Conservation (phyloP, 2,329 filamentous ascomycete genomes). For the Ophidiomyces ophidiicola region DNA sequence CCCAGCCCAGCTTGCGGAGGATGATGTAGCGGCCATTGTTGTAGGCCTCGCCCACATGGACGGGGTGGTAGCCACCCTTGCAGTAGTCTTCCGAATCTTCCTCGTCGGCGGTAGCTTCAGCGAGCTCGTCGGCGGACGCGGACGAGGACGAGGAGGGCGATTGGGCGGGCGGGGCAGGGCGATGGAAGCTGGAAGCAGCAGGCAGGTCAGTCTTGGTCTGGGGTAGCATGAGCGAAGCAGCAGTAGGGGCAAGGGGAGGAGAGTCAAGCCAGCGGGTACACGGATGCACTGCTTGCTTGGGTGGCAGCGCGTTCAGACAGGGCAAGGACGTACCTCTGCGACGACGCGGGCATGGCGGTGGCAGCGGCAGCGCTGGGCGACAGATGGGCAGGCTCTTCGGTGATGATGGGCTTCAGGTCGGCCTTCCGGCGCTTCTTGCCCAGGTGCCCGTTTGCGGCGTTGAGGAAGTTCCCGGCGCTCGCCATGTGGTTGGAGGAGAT, state of each 20-base stretch:
- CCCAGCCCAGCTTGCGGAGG: slow-evolving; percentile 93
- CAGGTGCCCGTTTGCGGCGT: slow-evolving; percentile 42
- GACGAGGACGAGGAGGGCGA: slow-evolving; percentile 70
- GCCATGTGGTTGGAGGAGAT: not conserved
- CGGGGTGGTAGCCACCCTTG: slow-evolving; percentile 96
- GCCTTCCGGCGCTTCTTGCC: slow-evolving; percentile 56
- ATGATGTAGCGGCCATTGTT: slow-evolving; percentile 96
- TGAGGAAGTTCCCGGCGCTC: slow-evolving; percentile 21
- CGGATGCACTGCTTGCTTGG: no score
- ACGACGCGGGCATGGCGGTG: no score
- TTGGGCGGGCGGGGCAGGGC: slow-evolving; percentile 38
- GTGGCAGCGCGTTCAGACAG: no score
- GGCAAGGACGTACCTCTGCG: no score
- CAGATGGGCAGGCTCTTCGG: slow-evolving; percentile 40
- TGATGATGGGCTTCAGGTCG: slow-evolving; percentile 54
- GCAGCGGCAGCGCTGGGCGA: not conserved
- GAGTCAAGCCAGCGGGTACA: no score
- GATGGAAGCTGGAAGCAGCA: slow-evolving; percentile 12
- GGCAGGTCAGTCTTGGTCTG: not conserved
- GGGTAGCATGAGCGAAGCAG: not conserved
- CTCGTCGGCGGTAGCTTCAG: slow-evolving; percentile 91
- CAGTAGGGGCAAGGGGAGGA: not conserved
- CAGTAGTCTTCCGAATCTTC: slow-evolving; percentile 99
- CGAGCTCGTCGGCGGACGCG: slow-evolving; percentile 65
- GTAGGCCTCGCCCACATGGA: slow-evolving; percentile 88